Base-by-base conservation (phyloP, 805 yeast species). In the Saturnispora mendoncae region DNA sequence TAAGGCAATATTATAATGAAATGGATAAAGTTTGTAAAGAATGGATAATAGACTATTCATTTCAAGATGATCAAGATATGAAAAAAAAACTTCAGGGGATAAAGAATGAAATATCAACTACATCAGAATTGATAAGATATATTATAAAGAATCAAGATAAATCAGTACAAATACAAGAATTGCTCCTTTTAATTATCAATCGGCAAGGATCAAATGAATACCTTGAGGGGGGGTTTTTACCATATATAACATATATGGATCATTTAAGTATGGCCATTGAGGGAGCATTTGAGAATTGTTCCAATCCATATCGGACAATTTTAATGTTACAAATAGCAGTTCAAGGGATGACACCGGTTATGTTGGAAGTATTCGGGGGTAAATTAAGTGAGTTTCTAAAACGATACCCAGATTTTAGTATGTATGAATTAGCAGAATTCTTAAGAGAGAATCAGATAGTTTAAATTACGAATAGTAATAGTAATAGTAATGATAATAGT, bases 241-340 rank as follows among this genome's bases (percentile, higher is more conserved):
- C 47, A 12, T 46, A 43, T 29, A n/a, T 46, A 3, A 46, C 49
- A 12, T 46, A 41, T 19, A 25, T 46, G 24, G 45, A 43, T 15
- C 47, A 44, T 38, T 34, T 46, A 21, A 35, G 34, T 15, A 6
- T 17, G 1, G 27, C 38, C 3, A 44, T 46, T 30, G 41, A 35
- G 17, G 24, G 5, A 7, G 38, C 43, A 12, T 34, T 38, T 14
- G 39, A 46, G 3, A 21, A 36, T 4, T 43, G 47, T 33, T 6
- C 23, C 6, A 44, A 44, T 36, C 45, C 49, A 7, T 46, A 33
- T 20, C 38, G 28, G n/a, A 37, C 41, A 1, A 24, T 40, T 4
- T 21, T 35, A 27, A 32, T 46, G 18, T 33, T 46, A 23, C 33
- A 38, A n/a, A 19, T 38, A 13, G 36, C 36, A 4, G 27, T 41